Percentiles rank a stretch among this genome's conserved stretches.
phyloP scores from a whole-genome alignment of 495 filamentous ascomycete genomes.

The Xylaria flabelliformis region DNA sequence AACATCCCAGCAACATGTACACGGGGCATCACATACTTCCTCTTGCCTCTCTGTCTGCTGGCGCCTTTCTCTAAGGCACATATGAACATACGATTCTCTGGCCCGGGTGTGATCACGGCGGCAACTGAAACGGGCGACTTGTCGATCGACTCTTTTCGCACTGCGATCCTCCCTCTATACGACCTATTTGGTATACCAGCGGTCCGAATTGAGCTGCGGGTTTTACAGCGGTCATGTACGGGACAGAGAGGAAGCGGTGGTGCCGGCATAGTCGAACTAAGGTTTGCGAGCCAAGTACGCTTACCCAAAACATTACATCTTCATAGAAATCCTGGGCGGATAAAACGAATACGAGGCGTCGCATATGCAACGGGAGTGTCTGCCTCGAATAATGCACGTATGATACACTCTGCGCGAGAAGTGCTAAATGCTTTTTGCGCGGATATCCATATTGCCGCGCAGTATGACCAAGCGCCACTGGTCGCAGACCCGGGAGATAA shows the following conservation, averaged over 20 bases:
- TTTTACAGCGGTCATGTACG: slow-evolving; percentile 77
- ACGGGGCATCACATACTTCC: slow-evolving; percentile 89
- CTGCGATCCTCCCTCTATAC: slow-evolving; percentile 88
- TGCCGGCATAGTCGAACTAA: slow-evolving; percentile 88
- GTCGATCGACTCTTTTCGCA: slow-evolving; percentile 89
- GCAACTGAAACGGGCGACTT: slow-evolving; percentile 82
- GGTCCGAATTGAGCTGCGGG: slow-evolving; percentile 84
- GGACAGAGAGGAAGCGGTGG: slow-evolving; percentile 76
- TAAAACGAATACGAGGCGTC: slow-evolving; percentile 89
- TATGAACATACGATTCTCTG: slow-evolving; percentile 86
- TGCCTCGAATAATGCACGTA: slow-evolving; percentile 88
- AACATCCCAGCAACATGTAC: slow-evolving; percentile 74
- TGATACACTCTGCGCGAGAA: slow-evolving; percentile 90
- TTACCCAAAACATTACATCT: slow-evolving; percentile 95
- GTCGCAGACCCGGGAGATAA: slow-evolving; percentile 65
- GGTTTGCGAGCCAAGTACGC: slow-evolving; percentile 89
- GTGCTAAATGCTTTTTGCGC: slow-evolving; percentile 83
- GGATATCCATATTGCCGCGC: slow-evolving; percentile 79
- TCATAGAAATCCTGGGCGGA: slow-evolving; percentile 74
- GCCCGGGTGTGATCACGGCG: slow-evolving; percentile 91
- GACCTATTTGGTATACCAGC: slow-evolving; percentile 83
- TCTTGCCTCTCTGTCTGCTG: slow-evolving; percentile 85
- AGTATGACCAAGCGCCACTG: slow-evolving; percentile 75
- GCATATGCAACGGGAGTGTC: slow-evolving; percentile 90
- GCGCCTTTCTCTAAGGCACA: slow-evolving; percentile 91